These are phyloP conservation scores for Boletus chippewaensis DNA, from an alignment of 1,284 basidiomycete genomes.

Conservation along the genomic window DNA sequence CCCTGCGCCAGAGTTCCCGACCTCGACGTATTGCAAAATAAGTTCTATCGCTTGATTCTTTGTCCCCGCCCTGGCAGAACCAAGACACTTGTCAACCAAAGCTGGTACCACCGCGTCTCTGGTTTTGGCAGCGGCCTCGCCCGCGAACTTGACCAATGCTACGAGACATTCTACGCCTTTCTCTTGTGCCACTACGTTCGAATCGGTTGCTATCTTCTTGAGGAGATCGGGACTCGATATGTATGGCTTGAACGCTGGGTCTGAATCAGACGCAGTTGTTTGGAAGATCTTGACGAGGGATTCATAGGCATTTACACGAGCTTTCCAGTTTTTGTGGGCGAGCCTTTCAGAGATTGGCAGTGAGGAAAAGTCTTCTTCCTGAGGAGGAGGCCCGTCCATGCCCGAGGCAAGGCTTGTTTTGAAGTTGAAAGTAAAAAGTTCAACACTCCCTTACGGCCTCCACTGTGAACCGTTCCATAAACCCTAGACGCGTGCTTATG, in stretches of 20 bases:
- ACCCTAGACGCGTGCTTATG: constrained; percentile 16
- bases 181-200: constrained; percentile 97
- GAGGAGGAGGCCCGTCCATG: constrained; percentile 87
- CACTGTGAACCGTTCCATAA: constrained; percentile 7
- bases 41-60: constrained; percentile 86
- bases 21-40: constrained; percentile 85
- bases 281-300: constrained; percentile 81
- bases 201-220: constrained; percentile 84
- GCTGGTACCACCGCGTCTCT: constrained; percentile 80
- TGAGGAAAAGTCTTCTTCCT: constrained; percentile 88
- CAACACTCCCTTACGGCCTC: constrained; percentile 5
- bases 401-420: constrained; percentile 17
- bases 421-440: constrained; percentile 13
- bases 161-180: constrained; percentile 88
- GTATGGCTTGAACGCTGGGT: constrained; percentile 92
- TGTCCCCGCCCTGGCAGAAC: constrained; percentile 88
- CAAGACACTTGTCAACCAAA: constrained; percentile 93
- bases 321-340: constrained; percentile 97
- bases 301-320: constrained; percentile 90
- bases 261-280: constrained; percentile 84
- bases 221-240: constrained; percentile 70
- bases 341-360: constrained; percentile 81
- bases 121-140: constrained; percentile 78
- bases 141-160: constrained; percentile 85
- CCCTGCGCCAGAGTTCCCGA: constrained; percentile 84